A percentile compares a stretch with the other conserved stretches of the same genome.
phyloP scores from a whole-genome alignment of 2,329 filamentous ascomycete genomes.

The Pseudogymnoascus sp. region DNA sequence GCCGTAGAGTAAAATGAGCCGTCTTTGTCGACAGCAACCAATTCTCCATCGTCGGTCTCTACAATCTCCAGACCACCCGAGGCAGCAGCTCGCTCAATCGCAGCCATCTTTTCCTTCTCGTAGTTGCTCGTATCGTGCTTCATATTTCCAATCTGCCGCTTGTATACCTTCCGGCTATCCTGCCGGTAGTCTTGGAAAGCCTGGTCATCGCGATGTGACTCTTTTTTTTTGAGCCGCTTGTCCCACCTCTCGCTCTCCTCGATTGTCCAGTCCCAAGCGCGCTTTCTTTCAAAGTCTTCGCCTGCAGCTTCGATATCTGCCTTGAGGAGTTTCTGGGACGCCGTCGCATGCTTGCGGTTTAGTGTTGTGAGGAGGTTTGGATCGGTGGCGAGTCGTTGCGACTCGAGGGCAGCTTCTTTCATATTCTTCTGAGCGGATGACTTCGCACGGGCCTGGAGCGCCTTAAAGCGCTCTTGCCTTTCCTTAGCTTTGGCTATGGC shows the following conservation, averaged over 20 bases:
- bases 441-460: conserved; percentile 73
- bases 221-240: conserved; percentile 77
- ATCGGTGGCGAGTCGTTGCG: conserved; percentile 68
- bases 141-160: conserved; percentile 74
- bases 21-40: conserved; percentile 86
- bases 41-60: conserved; percentile 88
- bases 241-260: conserved; percentile 96
- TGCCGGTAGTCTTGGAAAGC: conserved; percentile 83
- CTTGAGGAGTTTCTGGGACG: conserved; percentile 86
- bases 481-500: conserved; percentile 48
- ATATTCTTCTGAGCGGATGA: conserved; percentile 64
- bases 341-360: conserved; percentile 78
- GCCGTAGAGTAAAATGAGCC: conserved; percentile 86
- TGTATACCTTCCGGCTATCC: conserved; percentile 88
- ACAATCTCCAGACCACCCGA: conserved; percentile 84
- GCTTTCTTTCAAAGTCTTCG: conserved; percentile 93
- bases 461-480: conserved; percentile 74
- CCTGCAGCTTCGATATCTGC: conserved; percentile 77
- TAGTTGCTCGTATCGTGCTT: conserved; percentile 74
- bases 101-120: conserved; percentile 73
- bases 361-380: conserved; percentile 67
- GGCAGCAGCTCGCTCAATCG: conserved; percentile 75
- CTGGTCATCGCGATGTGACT: conserved; percentile 69
- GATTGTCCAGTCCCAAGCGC: conserved; percentile 96
- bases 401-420: conserved; percentile 75